Percentiles rank a stretch among this genome's conserved stretches.
Conservation (phyloP, 257 asterid genomes). For the Capsicum pubescens region DNA sequence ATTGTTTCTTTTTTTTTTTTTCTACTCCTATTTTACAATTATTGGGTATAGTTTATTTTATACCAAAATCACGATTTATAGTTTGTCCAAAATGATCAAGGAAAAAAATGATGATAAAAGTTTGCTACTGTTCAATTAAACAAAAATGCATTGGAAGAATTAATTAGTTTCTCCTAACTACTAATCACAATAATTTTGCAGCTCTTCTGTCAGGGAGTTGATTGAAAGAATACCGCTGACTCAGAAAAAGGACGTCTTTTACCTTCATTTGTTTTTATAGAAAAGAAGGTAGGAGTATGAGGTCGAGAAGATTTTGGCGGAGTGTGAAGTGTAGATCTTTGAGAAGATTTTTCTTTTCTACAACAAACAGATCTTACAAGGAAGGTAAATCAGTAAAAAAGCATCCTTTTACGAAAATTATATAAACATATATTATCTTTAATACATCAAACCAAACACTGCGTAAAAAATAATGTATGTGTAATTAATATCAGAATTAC, state of each 20-base stretch:
- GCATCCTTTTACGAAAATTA: too few species aligned
- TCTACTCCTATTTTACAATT: too few species aligned
- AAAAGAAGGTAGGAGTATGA: conserved; percentile 23
- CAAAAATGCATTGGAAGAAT: background rate
- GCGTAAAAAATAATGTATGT: too few species aligned
- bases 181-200: background rate
- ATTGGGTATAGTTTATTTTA: too few species aligned
- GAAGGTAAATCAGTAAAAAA: too few species aligned
- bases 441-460: too few species aligned
- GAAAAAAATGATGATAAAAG: background rate
- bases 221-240: conserved; percentile 10
- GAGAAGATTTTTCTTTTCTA: conserved; percentile 41
- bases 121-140: too few species aligned
- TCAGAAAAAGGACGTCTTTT: background rate
- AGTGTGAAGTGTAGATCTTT: conserved; percentile 46
- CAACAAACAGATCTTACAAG: too few species aligned
- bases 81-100: background rate
- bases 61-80: too few species aligned
- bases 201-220: background rate
- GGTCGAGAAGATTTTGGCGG: conserved; percentile 44
- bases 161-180: background rate
- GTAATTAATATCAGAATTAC: too few species aligned
- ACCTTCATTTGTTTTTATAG: background rate
- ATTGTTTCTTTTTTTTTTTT: too few species aligned
- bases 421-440: too few species aligned